phyloP scores from a whole-genome alignment of 257 asterid genomes.

The Solanum clarkiae region DNA sequence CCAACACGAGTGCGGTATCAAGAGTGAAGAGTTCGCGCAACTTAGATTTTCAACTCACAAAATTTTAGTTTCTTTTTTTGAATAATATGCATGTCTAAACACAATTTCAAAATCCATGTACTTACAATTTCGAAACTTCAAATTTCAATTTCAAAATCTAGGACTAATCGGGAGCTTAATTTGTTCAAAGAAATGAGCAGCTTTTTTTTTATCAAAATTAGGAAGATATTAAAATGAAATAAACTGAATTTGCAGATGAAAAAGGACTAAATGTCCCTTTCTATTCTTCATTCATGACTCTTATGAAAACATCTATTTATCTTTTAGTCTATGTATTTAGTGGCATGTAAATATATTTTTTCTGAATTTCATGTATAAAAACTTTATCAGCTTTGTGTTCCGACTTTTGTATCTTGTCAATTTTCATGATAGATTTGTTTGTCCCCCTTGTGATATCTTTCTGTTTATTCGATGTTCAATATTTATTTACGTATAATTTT shows the following conservation, averaged over 20 bases:
- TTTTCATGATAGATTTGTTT: not conserved
- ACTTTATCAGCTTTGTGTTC: not conserved
- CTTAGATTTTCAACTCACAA: no score
- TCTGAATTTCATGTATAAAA: not conserved
- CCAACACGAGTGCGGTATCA: fast-evolving
- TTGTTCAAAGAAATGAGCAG: not conserved
- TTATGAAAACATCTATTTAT: not conserved
- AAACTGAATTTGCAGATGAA: not conserved
- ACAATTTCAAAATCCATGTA: not conserved
- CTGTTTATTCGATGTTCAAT: not conserved
- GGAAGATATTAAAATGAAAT: not conserved
- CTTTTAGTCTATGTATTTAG: not conserved
- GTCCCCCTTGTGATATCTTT: not conserved
- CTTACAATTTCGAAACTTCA: not conserved
- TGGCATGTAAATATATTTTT: not conserved
- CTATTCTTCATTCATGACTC: not conserved
- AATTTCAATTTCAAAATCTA: not conserved
- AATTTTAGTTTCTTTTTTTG: no score
- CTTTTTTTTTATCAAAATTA: not conserved
- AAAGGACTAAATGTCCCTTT: not conserved
- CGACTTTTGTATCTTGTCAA: not conserved
- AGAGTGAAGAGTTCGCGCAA: no score
- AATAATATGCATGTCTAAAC: not conserved
- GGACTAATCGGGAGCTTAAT: not conserved
- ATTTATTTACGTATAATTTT: not conserved